Evolutionary conservation across 805 yeast genomes (phyloP).

Genomic region (Zygoascus ofunaensis): DNA sequence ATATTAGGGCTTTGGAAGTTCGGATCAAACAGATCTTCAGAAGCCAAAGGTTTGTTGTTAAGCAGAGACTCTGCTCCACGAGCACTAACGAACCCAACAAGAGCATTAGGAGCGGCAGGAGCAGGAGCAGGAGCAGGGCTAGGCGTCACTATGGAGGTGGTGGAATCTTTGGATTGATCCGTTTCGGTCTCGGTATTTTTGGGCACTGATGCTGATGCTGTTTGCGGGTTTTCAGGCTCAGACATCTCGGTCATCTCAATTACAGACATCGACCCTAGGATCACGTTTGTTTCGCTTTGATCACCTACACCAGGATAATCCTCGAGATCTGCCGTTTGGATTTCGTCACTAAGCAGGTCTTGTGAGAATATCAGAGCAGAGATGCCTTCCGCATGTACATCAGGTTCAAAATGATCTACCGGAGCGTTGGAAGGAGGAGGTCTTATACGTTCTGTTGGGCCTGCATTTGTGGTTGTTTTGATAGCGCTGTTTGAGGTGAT

Average conservation of each 20-base stretch:
- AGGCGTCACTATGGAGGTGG: not conserved
- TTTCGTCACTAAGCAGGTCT: not conserved
- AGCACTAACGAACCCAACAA: constrained; percentile 20
- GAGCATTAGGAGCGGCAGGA: constrained; percentile 5
- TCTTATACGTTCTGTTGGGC: not conserved
- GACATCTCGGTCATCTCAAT: not conserved
- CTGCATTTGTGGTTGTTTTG: not conserved
- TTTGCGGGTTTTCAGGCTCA: not conserved
- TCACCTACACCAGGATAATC: not conserved
- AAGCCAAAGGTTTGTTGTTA: constrained; percentile 16
- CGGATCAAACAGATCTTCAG: constrained; percentile 18
- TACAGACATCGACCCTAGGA: not conserved
- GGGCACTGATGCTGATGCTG: not conserved
- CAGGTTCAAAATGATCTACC: not conserved
- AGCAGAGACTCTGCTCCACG: constrained; percentile 24
- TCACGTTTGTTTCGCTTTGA: not conserved
- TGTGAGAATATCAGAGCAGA: not conserved
- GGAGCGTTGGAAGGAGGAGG: not conserved
- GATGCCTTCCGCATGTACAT: not conserved
- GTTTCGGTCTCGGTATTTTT: not conserved
- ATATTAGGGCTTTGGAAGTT: constrained; percentile 20
- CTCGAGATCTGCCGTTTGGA: not conserved
- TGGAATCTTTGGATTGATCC: not conserved
- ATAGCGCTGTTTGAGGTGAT: not conserved
- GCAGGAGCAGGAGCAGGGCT: not conserved